A percentile compares a stretch with the other conserved stretches of the same genome.
phyloP scores from a whole-genome alignment of 176 grass and related monocot genomes.

The Avena eriantha region DNA sequence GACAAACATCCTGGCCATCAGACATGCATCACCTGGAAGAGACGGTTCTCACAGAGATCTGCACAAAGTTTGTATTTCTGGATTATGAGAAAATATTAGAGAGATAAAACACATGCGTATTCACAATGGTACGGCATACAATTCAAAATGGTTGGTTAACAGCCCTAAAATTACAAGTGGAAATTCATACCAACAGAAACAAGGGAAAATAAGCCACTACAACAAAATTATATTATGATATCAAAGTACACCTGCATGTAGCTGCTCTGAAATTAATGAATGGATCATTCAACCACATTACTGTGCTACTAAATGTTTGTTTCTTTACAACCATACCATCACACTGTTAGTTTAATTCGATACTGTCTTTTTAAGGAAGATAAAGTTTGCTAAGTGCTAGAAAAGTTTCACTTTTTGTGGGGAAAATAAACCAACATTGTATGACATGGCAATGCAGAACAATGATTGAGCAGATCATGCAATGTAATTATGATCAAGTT shows the following conservation, averaged over 20 bases:
- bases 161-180: not conserved
- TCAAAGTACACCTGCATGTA: not conserved
- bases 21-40: slow-evolving; percentile 22
- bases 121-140: not conserved
- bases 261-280: not conserved
- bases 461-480: not conserved
- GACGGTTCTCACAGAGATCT: slow-evolving; percentile 35
- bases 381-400: not conserved
- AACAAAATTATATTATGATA: not conserved
- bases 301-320: not conserved
- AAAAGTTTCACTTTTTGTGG: slow-evolving; percentile 1
- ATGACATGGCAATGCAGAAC: not conserved
- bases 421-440: not conserved
- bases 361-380: not conserved
- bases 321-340: not conserved
- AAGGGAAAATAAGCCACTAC: not conserved
- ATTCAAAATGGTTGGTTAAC: slow-evolving; percentile 19
- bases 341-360: not conserved
- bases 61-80: slow-evolving; percentile 40
- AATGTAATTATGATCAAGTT: not conserved
- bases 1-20: slow-evolving; percentile 18
- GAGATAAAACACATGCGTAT: not conserved
- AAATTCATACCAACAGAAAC: slow-evolving; percentile 13
- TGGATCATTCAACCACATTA: slow-evolving; percentile 1
- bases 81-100: slow-evolving; percentile 30